phyloP scores from a whole-genome alignment of 257 asterid genomes.

The Lavandula angustifolia region DNA sequence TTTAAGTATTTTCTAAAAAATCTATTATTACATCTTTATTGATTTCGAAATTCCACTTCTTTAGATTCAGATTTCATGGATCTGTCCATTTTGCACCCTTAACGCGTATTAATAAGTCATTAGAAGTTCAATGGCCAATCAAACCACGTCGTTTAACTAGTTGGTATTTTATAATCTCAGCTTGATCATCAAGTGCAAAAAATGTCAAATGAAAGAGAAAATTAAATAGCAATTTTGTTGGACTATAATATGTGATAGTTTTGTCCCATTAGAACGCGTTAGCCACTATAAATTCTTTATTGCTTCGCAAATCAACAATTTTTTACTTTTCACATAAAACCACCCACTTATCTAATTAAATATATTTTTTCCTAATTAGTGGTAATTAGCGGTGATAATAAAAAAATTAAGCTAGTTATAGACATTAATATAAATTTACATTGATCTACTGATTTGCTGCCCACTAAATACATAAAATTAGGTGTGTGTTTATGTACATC shows the following conservation, averaged over 20 bases:
- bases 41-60: too few species aligned
- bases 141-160: slow-evolving; percentile 15
- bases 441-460: neutral
- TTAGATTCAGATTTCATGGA: too few species aligned
- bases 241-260: neutral
- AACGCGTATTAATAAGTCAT: neutral
- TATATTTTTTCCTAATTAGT: neutral
- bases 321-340: neutral
- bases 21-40: too few species aligned
- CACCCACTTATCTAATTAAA: neutral
- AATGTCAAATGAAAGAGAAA: slow-evolving; percentile 32
- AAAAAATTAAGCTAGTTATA: neutral
- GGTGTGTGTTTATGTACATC: neutral
- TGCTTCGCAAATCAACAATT: neutral
- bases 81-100: neutral
- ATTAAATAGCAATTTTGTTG: neutral
- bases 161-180: neutral
- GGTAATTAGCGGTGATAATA: neutral
- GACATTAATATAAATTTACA: neutral
- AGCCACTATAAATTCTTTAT: slow-evolving; percentile 9
- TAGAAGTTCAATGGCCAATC: neutral
- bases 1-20: too few species aligned
- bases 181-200: neutral
- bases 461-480: neutral
- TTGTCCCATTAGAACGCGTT: slow-evolving; percentile 7